Evolutionary conservation across 2,329 filamentous ascomycete species (phyloP), one percentile per base, ranked within the genome.

Genomic region (Trichoderma sp.): DNA sequence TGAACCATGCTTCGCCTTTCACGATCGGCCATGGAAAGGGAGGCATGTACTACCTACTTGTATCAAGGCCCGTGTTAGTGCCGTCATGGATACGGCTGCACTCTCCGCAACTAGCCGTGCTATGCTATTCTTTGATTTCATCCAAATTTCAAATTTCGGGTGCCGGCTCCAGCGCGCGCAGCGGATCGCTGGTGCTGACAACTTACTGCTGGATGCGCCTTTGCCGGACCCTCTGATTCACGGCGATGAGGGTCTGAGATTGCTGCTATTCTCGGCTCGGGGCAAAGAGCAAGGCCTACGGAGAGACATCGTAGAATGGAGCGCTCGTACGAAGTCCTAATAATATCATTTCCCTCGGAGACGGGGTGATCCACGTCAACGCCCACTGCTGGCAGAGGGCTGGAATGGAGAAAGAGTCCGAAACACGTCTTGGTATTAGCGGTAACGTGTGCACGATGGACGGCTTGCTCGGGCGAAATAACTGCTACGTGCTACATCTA

Each of bases 171-270:
- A 22, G 57, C 48, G 57, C 66, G 63, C 63, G 63, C 63, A 65
- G 48, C 63, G 63, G 63, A 65, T 57, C 63, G 63, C 60, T 50
- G 63, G 63, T 65, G 63, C 52, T 57, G 57, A 56, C 42, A 34
- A 17, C 10, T 32, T 39, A n/a, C n/a, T n/a, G n/a, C n/a, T n/a
- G n/a, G n/a, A 48, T 19, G 48, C 29, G 48, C 42, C 35, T 48
- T 63, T 63, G 39, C 39, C 27, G 42, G 42, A 29, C 22, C 32
- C 39, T 53, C 59, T 53, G 50, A 54, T n/a, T 64, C 35, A 39
- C 39, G 37, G 19, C 50, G 29, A 61, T 50, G 27, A 42, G 35
- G 56, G 58, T 45, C 61, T 27, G 37, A 48, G 37, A 64, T 64
- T 52, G 64, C 42, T 58, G 42, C 64, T 66, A 66, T 66, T 66